These are phyloP conservation scores for Persicaria tinctoria DNA, from an alignment of 148 eudicot genomes.

Conservation along the genomic window DNA sequence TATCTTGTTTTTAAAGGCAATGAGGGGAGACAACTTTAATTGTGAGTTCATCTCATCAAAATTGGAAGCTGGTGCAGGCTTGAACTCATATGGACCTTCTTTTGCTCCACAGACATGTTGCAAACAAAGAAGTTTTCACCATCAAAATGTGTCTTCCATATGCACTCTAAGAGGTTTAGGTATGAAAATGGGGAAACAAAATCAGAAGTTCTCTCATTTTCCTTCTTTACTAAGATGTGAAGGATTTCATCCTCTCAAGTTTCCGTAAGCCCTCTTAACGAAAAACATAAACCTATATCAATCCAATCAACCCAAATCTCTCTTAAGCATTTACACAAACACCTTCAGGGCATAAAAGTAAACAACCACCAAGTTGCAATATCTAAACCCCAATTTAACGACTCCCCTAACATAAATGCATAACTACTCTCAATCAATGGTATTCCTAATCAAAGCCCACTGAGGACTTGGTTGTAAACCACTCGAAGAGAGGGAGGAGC, in stretches of 20 bases:
- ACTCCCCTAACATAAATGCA: too few species aligned
- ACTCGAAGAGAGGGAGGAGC: too few species aligned
- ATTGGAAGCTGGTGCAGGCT: slow-evolving; percentile 75
- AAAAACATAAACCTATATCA: too few species aligned
- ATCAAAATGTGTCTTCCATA: background rate
- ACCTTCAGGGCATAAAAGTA: too few species aligned
- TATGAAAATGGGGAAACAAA: background rate
- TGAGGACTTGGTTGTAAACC: too few species aligned
- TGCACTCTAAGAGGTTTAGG: background rate
- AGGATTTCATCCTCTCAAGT: background rate
- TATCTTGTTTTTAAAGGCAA: slow-evolving; percentile 62
- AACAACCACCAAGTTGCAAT: too few species aligned
- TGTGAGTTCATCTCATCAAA: slow-evolving; percentile 60
- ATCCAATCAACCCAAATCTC: too few species aligned
- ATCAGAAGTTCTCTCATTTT: background rate
- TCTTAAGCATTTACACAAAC: too few species aligned
- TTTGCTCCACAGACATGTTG: slow-evolving; percentile 93
- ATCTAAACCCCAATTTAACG: too few species aligned
- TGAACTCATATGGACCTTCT: slow-evolving; percentile 94
- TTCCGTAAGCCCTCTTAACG: background rate
- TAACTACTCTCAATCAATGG: too few species aligned
- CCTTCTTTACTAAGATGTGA: background rate
- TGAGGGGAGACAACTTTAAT: slow-evolving; percentile 46
- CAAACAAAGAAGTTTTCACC: background rate
- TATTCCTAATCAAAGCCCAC: too few species aligned